phyloP scores from a whole-genome alignment of 169 alveolate species.

The Amoebophrya sp. region DNA sequence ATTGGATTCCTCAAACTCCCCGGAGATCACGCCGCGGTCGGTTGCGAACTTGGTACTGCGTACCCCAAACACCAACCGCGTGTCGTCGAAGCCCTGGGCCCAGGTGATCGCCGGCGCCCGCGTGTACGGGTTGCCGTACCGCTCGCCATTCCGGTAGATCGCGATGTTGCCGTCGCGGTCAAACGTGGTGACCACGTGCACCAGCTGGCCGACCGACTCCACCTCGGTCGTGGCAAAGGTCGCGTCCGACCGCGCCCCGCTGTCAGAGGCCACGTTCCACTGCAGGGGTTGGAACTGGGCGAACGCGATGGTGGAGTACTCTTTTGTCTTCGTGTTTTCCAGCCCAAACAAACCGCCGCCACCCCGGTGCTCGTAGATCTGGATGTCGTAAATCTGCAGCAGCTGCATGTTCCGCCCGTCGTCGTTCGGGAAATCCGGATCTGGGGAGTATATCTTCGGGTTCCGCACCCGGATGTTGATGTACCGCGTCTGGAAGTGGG shows the following conservation, averaged over 20 bases:
- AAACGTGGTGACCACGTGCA: background rate
- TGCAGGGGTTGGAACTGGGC: slow-evolving; percentile 16
- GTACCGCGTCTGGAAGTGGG: slow-evolving; percentile 39
- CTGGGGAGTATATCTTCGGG: background rate
- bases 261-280: background rate
- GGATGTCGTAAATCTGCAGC: slow-evolving; percentile 11
- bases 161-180: background rate
- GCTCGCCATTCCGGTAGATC: slow-evolving; percentile 26
- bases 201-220: background rate
- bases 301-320: slow-evolving; percentile 5
- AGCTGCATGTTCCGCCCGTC: background rate
- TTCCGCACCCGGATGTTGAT: background rate
- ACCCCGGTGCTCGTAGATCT: slow-evolving; percentile 33
- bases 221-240: background rate
- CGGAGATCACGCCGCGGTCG: background rate
- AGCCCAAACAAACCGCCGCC: slow-evolving; percentile 36
- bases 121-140: slow-evolving; percentile 23
- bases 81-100: slow-evolving; percentile 8
- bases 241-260: background rate
- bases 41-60: slow-evolving; percentile 11
- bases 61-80: slow-evolving; percentile 28
- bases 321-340: slow-evolving; percentile 24
- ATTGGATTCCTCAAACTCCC: background rate
- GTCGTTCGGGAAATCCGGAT: slow-evolving; percentile 6
- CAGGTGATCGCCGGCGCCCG: slow-evolving; percentile 23